Evolutionary conservation across 306 rosid genomes (phyloP).

Genomic region (Trifolium fragiferum): DNA sequence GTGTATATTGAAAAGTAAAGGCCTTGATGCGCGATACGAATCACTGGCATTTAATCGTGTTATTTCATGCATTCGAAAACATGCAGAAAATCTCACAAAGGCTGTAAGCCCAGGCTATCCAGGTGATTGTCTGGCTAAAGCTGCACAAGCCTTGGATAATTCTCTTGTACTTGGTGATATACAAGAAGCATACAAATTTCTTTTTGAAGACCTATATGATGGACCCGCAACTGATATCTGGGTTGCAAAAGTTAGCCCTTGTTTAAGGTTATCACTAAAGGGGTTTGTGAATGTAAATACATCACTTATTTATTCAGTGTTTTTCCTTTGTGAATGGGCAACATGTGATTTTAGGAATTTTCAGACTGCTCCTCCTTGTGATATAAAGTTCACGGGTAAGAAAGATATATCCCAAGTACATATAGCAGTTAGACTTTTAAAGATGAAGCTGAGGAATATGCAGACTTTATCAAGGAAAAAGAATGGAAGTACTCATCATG

Average conservation of each 20-base stretch:
- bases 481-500: slow-evolving; percentile 47
- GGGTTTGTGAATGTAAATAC: slow-evolving; percentile 70
- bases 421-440: slow-evolving; percentile 71
- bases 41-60: slow-evolving; percentile 69
- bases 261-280: slow-evolving; percentile 81
- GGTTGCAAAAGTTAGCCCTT: slow-evolving; percentile 80
- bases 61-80: slow-evolving; percentile 71
- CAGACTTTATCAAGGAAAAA: slow-evolving; percentile 51
- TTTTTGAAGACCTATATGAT: slow-evolving; percentile 76
- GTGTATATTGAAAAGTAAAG: slow-evolving; percentile 59
- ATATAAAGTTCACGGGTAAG: slow-evolving; percentile 77
- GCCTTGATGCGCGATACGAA: slow-evolving; percentile 73
- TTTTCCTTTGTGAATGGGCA: slow-evolving; percentile 98
- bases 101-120: slow-evolving; percentile 81
- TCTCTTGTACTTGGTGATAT: slow-evolving; percentile 79
- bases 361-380: slow-evolving; percentile 64
- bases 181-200: slow-evolving; percentile 60
- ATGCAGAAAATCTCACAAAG: slow-evolving; percentile 69
- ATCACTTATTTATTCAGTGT: slow-evolving; percentile 75
- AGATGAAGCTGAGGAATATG: slow-evolving; percentile 67
- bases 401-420: slow-evolving; percentile 84
- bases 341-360: slow-evolving; percentile 91
- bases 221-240: slow-evolving; percentile 67
- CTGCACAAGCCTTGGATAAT: slow-evolving; percentile 77
- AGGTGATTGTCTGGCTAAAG: slow-evolving; percentile 77